phyloP scores from a whole-genome alignment of 192 early-diverging fungal species.

The Anaeromyces robustus region DNA sequence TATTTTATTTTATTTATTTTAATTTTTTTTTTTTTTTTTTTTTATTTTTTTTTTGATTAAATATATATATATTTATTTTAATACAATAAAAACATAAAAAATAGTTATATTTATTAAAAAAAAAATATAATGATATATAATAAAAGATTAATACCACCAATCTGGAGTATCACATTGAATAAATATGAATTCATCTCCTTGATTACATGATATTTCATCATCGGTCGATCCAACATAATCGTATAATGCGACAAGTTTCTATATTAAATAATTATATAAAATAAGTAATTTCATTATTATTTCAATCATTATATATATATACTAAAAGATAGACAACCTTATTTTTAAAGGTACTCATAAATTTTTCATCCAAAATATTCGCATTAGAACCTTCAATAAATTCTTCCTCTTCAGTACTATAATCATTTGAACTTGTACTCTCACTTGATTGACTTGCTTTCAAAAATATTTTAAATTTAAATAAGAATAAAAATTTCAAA shows the following conservation, averaged over 20 bases:
- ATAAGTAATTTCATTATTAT: no score
- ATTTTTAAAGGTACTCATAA: background rate
- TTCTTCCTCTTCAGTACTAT: background rate
- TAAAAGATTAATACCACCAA: no score
- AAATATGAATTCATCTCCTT: conserved; percentile 17
- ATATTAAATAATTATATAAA: no score
- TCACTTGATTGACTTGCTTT: background rate
- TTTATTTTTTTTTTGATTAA: background rate
- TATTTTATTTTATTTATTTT: no score
- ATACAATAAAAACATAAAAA: no score
- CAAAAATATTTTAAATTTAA: no score
- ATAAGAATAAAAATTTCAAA: no score
- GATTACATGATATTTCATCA: conserved; percentile 20
- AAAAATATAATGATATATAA: background rate
- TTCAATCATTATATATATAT: no score
- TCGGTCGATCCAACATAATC: conserved; percentile 24
- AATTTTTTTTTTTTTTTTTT: no score
- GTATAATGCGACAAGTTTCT: conserved; percentile 14
- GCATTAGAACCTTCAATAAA: background rate
- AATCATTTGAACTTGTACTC: background rate
- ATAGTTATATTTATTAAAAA: no score
- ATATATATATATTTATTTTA: background rate
- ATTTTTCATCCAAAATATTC: background rate
- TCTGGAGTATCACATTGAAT: conserved; percentile 23
- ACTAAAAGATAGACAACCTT: background rate